Conservation (phyloP, 257 asterid genomes). For the Jaltomata sinuosa region DNA sequence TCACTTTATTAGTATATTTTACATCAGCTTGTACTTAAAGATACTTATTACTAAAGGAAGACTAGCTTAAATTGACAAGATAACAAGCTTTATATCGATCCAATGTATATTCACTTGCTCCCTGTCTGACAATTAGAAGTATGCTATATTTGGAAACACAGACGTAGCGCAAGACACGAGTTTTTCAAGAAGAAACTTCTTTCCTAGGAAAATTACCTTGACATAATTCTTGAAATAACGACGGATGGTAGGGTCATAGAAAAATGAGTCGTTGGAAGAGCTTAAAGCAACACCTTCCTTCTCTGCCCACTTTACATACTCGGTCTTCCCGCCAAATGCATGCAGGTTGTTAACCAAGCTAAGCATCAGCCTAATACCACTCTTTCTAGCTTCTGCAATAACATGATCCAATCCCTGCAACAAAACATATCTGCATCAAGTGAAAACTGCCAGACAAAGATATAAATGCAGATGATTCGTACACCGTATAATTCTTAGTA, state of each 20-base stretch:
- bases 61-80: background rate
- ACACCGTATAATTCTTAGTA: background rate
- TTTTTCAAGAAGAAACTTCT: background rate
- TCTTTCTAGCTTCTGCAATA: conserved; percentile 70
- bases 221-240: conserved; percentile 75
- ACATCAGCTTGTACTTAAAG: background rate
- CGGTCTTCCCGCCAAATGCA: conserved; percentile 95
- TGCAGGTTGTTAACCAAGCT: conserved; percentile 87
- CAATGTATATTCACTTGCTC: background rate
- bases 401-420: conserved; percentile 90
- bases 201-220: conserved; percentile 40
- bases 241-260: conserved; percentile 87
- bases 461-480: background rate
- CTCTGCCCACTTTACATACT: conserved; percentile 98
- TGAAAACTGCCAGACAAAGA: background rate
- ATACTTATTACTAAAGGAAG: too few species aligned
- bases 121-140: background rate
- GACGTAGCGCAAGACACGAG: background rate
- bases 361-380: conserved; percentile 67
- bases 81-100: background rate
- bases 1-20: background rate
- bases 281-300: conserved; percentile 89
- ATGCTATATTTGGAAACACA: background rate
- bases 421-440: background rate
- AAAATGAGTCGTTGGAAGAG: conserved; percentile 92